Conservation (phyloP, 768 basidiomycete species). For the Mycena galericulata region DNA sequence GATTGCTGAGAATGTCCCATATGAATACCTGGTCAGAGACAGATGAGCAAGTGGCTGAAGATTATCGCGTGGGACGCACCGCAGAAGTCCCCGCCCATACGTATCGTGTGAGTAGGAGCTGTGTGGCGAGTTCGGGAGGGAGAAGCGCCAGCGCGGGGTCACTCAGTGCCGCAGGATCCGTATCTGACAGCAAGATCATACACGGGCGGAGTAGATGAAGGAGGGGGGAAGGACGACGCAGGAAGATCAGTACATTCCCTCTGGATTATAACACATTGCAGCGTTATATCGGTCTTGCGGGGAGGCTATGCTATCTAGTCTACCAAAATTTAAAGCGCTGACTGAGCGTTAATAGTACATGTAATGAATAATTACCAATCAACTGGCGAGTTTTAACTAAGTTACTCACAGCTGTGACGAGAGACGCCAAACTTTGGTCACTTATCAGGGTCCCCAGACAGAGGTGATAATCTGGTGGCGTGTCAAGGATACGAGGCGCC, state of each 20-base stretch:
- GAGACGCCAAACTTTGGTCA: background rate
- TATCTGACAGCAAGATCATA: slow-evolving; percentile 6
- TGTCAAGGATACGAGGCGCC: background rate
- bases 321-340: background rate
- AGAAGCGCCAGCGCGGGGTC: slow-evolving; percentile 11
- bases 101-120: slow-evolving; percentile 1
- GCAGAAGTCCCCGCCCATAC: slow-evolving; percentile 1
- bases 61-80: background rate
- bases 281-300: background rate
- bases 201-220: background rate
- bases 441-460: background rate
- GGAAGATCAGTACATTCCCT: slow-evolving; percentile 4
- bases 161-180: slow-evolving; percentile 10
- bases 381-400: background rate
- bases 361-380: background rate
- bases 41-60: slow-evolving; percentile 1
- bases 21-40: background rate
- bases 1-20: slow-evolving; percentile 4
- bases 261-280: background rate
- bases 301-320: background rate
- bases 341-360: background rate
- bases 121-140: slow-evolving; percentile 1
- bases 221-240: slow-evolving; percentile 1
- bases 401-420: background rate
- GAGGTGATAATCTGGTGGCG: slow-evolving; percentile 4